phyloP scores from a whole-genome alignment of 768 basidiomycete species.

The Rhodosporidiobolus sp. region DNA sequence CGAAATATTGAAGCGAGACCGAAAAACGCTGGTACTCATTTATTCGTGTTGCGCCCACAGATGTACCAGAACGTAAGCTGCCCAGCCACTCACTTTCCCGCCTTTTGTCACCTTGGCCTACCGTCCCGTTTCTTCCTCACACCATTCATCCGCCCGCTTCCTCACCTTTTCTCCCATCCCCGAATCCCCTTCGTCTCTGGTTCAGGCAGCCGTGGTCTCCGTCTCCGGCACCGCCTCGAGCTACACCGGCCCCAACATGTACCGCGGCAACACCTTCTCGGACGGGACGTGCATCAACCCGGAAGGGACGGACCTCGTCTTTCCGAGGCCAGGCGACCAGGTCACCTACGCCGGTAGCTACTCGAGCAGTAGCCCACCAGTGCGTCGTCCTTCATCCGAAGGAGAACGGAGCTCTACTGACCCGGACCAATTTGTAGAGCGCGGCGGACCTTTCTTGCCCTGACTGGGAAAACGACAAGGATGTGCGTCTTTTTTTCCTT shows the following conservation, averaged over 20 bases:
- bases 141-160: background rate
- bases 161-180: background rate
- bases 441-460: background rate
- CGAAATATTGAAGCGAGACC: too few relatives aligned
- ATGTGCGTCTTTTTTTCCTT: background rate
- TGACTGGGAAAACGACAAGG: slow-evolving; percentile 9
- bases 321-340: slow-evolving; percentile 19
- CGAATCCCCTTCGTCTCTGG: background rate
- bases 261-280: slow-evolving; percentile 24
- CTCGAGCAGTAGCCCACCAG: background rate
- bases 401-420: too few relatives aligned
- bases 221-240: background rate
- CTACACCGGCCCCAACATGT: slow-evolving; percentile 14
- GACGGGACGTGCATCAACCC: slow-evolving; percentile 2
- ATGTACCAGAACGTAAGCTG: slow-evolving; percentile 27
- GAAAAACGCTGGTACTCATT: too few relatives aligned
- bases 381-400: background rate
- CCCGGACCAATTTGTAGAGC: background rate
- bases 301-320: slow-evolving; percentile 18
- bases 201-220: slow-evolving; percentile 28
- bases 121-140: too few relatives aligned
- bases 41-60: background rate
- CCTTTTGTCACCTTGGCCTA: too few relatives aligned
- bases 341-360: slow-evolving; percentile 20
- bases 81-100: too few relatives aligned